Percentiles rank a stretch among this genome's conserved stretches.
Conservation (phyloP, 805 yeast genomes). For the Kuraishia molischiana region DNA sequence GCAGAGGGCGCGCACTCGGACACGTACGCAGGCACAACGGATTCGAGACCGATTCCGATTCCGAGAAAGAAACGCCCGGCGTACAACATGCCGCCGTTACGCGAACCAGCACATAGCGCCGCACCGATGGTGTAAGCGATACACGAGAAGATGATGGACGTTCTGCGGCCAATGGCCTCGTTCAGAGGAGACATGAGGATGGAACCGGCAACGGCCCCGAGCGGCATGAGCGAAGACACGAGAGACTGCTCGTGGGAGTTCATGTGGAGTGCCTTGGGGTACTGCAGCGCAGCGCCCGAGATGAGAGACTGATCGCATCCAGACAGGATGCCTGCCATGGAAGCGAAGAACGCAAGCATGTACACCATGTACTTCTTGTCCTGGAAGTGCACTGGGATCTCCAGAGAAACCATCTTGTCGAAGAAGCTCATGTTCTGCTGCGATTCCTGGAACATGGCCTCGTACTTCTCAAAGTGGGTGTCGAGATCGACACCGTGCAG, state of each 20-base stretch:
- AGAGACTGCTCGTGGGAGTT: conserved; percentile 36
- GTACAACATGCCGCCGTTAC: conserved; percentile 35
- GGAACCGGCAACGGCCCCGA: conserved; percentile 60
- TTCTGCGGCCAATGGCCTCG: conserved; percentile 37
- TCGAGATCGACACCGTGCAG: conserved; percentile 23
- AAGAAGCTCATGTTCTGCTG: conserved; percentile 22
- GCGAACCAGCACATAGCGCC: conserved; percentile 44
- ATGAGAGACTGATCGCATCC: conserved; percentile 63
- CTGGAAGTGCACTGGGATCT: conserved; percentile 29
- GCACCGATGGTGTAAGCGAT: conserved; percentile 54
- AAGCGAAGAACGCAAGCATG: conserved; percentile 45
- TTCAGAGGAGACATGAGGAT: conserved; percentile 31
- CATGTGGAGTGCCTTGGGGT: conserved; percentile 32
- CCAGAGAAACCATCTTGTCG: conserved; percentile 26
- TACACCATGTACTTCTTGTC: conserved; percentile 35
- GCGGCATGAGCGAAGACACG: conserved; percentile 53
- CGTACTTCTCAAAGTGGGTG: conserved; percentile 24
- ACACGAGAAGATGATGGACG: conserved; percentile 46
- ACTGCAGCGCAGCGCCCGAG: conserved; percentile 49
- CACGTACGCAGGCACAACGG: conserved; percentile 55
- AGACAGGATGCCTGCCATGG: conserved; percentile 55
- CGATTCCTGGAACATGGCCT: conserved; percentile 20
- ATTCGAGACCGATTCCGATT: conserved; percentile 57
- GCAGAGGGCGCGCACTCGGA: conserved; percentile 50
- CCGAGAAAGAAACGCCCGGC: conserved; percentile 55